Percentiles rank a stretch among this genome's conserved stretches.
These are phyloP conservation scores for Collybiopsis confluens DNA, from an alignment of 768 basidiomycete species.

Conservation along the genomic window DNA sequence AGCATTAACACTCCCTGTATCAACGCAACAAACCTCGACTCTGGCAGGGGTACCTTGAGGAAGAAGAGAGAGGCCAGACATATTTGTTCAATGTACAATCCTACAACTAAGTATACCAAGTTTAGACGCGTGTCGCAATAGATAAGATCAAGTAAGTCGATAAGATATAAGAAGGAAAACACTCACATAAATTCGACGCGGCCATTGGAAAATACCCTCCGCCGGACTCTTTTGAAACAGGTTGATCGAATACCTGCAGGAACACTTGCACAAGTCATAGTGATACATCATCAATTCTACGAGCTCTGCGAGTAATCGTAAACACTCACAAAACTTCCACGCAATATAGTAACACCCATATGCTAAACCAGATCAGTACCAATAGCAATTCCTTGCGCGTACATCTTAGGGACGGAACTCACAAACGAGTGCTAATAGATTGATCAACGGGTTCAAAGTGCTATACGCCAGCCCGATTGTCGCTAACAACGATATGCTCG, in stretches of 20 bases:
- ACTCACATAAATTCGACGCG: conserved; percentile 45
- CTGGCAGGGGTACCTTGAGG: conserved; percentile 40
- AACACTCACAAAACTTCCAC: conserved; percentile 49
- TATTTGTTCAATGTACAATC: conserved; percentile 69
- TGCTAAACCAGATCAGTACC: conserved; percentile 23
- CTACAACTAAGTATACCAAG: too few relatives aligned
- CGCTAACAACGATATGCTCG: conserved; percentile 47
- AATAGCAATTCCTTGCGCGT: too few relatives aligned
- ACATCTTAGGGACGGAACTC: conserved; percentile 11
- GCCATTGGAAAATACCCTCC: conserved; percentile 45
- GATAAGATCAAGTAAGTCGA: too few relatives aligned
- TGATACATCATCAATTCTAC: too few relatives aligned
- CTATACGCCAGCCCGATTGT: conserved; percentile 55
- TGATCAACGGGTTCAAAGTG: conserved; percentile 63
- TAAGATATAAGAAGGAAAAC: too few relatives aligned
- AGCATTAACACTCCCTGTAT: conserved; percentile 52
- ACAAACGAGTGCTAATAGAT: conserved; percentile 58
- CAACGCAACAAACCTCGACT: conserved; percentile 25
- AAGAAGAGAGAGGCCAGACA: conserved; percentile 67
- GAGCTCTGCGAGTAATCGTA: too few relatives aligned
- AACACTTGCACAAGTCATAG: too few relatives aligned
- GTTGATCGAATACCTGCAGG: conserved; percentile 51
- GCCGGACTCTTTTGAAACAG: conserved; percentile 44
- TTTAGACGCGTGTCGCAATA: too few relatives aligned
- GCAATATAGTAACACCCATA: conserved; percentile 57